Percentiles rank a stretch among this genome's conserved stretches.
Evolutionary conservation across 306 rosid genomes (phyloP).

Genomic region (Vigna hirtella): DNA sequence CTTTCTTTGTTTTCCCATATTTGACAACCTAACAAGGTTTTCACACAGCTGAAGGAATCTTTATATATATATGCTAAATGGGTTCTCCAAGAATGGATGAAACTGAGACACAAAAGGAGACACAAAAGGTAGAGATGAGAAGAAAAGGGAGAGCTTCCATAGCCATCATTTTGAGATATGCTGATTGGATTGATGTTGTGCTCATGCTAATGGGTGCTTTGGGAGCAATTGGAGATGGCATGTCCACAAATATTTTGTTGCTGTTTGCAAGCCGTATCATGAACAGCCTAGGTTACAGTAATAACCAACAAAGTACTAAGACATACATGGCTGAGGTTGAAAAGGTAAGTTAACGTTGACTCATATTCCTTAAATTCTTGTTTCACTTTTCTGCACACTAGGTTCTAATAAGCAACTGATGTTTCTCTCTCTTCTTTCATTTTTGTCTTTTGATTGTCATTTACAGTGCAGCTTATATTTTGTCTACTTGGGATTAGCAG

Average conservation of each 20-base stretch:
- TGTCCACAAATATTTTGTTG: slow-evolving; percentile 84
- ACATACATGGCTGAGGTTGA: slow-evolving; percentile 80
- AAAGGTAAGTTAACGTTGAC: slow-evolving; percentile 57
- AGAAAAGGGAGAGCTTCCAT: slow-evolving; percentile 49
- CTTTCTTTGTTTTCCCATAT: neutral
- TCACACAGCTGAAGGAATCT: neutral
- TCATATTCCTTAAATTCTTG: neutral
- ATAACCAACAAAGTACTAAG: slow-evolving; percentile 43
- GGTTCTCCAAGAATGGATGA: slow-evolving; percentile 46
- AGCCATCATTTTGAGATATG: slow-evolving; percentile 65
- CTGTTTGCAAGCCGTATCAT: slow-evolving; percentile 84
- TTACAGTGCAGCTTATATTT: slow-evolving; percentile 93
- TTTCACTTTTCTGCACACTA: slow-evolving; percentile 14
- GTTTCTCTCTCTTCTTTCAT: neutral
- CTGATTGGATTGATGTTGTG: slow-evolving; percentile 79
- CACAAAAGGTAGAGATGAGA: slow-evolving; percentile 30
- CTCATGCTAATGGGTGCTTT: slow-evolving; percentile 78
- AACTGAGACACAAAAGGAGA: neutral
- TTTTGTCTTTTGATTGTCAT: slow-evolving; percentile 36
- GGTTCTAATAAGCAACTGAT: slow-evolving; percentile 3
- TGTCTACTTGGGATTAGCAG: slow-evolving; percentile 94
- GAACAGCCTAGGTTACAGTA: slow-evolving; percentile 83
- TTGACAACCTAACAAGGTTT: neutral
- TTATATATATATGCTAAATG: slow-evolving; percentile 38
- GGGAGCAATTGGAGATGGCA: slow-evolving; percentile 95